Conservation (phyloP, 1,284 basidiomycete genomes). For the Trichosporon ovoides region DNA sequence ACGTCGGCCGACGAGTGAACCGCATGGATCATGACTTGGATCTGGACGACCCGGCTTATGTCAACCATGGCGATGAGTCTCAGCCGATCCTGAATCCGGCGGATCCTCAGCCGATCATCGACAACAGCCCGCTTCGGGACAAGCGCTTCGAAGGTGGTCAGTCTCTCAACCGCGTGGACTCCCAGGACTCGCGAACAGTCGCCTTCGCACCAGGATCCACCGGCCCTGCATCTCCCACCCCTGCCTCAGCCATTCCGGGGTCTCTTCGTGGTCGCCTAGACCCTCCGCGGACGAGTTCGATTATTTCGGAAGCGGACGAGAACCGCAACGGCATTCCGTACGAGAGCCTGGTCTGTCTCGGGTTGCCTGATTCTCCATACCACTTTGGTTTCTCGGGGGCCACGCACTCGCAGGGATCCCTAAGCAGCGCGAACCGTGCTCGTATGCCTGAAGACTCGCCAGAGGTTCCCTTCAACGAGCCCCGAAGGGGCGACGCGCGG, state of each 20-base stretch:
- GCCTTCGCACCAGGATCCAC: conserved; percentile 36
- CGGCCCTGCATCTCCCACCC: neutral
- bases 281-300: conserved; percentile 23
- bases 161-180: conserved; percentile 25
- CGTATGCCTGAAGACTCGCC: conserved; percentile 21
- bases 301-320: conserved; percentile 30
- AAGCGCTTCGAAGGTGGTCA: conserved; percentile 17
- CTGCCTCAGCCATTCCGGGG: conserved; percentile 16
- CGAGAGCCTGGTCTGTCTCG: conserved; percentile 69
- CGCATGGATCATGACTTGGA: conserved; percentile 60
- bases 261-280: conserved; percentile 27
- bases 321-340: conserved; percentile 66
- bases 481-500: conserved; percentile 45
- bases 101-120: conserved; percentile 22
- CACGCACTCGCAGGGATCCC: conserved; percentile 63
- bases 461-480: conserved; percentile 10
- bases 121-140: conserved; percentile 19
- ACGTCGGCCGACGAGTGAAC: conserved; percentile 49
- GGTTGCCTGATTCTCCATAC: conserved; percentile 70
- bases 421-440: conserved; percentile 53
- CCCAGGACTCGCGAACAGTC: conserved; percentile 34
- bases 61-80: neutral
- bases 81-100: conserved; percentile 16
- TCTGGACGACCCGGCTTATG: conserved; percentile 29
- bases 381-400: conserved; percentile 41